phyloP scores from a whole-genome alignment of 108 stramenopile species.

The Cyclotella choctawhatcheeana region DNA sequence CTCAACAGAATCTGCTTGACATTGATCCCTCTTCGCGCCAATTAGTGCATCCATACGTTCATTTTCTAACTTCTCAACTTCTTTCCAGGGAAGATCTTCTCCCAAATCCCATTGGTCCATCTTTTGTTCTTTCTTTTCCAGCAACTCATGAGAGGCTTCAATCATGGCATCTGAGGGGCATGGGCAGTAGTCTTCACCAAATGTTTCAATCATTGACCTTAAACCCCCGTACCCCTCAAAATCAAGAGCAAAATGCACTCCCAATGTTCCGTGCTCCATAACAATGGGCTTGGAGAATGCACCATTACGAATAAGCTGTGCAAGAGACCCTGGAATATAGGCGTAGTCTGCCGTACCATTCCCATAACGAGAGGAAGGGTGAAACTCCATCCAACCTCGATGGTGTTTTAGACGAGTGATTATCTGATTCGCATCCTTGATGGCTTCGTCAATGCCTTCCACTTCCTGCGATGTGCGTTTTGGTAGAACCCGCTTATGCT shows the following conservation, averaged over 20 bases:
- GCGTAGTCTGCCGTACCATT: constrained; percentile 50
- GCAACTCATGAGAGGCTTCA: constrained; percentile 18
- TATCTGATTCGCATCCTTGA: constrained; percentile 26
- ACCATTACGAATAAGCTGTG: constrained; percentile 42
- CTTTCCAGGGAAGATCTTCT: constrained; percentile 52
- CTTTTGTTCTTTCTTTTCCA: constrained; percentile 15
- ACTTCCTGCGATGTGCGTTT: constrained; percentile 13
- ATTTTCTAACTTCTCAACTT: constrained; percentile 22
- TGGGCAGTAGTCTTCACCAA: constrained; percentile 45
- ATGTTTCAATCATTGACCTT: constrained; percentile 44
- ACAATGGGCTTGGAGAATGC: constrained; percentile 41
- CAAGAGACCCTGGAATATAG: constrained; percentile 46
- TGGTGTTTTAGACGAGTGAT: constrained; percentile 24
- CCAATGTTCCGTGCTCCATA: constrained; percentile 41
- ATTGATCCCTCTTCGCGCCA: constrained; percentile 5
- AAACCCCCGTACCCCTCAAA: constrained; percentile 50
- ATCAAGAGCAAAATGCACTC: constrained; percentile 52
- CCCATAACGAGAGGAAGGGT: constrained; percentile 49
- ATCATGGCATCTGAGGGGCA: constrained; percentile 46
- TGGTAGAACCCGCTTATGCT: neutral
- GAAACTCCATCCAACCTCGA: constrained; percentile 53
- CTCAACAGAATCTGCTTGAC: neutral
- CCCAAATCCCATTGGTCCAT: constrained; percentile 46
- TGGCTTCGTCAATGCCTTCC: constrained; percentile 11
- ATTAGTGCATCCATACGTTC: neutral